Conservation (phyloP, 768 basidiomycete species). For the Daedaleopsis nitida region DNA sequence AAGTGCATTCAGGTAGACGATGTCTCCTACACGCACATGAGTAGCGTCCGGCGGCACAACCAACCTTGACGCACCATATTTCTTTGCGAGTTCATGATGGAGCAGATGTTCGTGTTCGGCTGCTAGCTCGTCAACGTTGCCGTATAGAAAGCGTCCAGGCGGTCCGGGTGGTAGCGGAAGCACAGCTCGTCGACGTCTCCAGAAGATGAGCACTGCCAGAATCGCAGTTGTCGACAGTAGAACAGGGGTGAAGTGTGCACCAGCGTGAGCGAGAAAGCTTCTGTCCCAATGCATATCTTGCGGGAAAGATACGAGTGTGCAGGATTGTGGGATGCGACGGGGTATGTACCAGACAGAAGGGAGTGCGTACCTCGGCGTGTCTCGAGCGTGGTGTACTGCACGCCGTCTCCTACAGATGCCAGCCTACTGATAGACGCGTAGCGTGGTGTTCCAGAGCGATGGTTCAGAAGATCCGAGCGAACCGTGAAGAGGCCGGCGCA, state of each 20-base stretch:
- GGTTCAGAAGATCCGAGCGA: no score
- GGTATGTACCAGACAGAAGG: no score
- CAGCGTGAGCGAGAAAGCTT: background rate
- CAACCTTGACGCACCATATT: background rate
- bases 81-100: background rate
- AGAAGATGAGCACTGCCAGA: background rate
- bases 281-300: no score
- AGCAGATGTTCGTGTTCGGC: background rate
- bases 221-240: background rate
- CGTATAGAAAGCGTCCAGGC: background rate
- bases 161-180: background rate
- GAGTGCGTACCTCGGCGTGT: no score
- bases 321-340: no score
- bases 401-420: no score
- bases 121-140: background rate
- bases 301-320: background rate
- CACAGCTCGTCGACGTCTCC: background rate
- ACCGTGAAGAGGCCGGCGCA: no score
- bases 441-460: no score
- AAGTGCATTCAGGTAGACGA: constrained; percentile 65
- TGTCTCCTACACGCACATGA: constrained; percentile 45
- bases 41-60: background rate
- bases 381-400: no score
- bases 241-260: background rate
- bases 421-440: no score